A percentile compares a stretch with the other conserved stretches of the same genome.
phyloP scores from a whole-genome alignment of 345 rosid genomes.

The Pistacia integerrima region DNA sequence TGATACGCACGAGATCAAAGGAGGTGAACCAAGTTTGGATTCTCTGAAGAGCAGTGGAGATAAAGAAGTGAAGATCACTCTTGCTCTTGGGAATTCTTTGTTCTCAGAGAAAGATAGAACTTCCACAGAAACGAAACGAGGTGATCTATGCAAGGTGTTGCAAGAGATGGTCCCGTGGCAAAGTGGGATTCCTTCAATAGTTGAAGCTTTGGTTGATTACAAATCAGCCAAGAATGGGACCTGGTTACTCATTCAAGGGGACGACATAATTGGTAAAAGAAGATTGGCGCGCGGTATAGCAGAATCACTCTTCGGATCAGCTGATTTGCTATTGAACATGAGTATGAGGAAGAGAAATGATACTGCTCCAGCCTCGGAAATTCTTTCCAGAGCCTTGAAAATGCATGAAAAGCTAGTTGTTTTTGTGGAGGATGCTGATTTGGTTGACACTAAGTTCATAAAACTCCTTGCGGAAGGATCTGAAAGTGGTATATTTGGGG shows the following conservation, averaged over 20 bases:
- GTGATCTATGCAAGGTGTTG: constrained; percentile 39
- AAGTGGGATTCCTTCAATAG: constrained; percentile 55
- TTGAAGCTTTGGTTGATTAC: constrained; percentile 42
- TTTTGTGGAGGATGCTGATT: constrained; percentile 64
- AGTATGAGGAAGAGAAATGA: constrained; percentile 41
- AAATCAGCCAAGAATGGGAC: constrained; percentile 36
- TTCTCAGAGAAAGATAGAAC: constrained; percentile 35
- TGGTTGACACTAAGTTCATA: constrained; percentile 52
- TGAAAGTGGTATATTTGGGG: constrained; percentile 38
- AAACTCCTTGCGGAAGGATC: constrained; percentile 52
- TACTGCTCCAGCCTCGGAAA: constrained; percentile 34
- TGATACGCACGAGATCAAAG: constrained; percentile 30
- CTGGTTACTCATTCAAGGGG: constrained; percentile 72
- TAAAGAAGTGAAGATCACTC: constrained; percentile 70
- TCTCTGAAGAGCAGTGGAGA: constrained; percentile 57
- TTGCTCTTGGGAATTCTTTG: constrained; percentile 67
- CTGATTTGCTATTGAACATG: constrained; percentile 48
- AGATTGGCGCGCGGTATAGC: constrained; percentile 70
- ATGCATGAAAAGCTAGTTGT: constrained; percentile 43
- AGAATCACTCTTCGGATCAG: constrained; percentile 53
- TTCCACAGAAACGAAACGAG: background rate
- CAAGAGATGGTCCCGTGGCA: constrained; percentile 81
- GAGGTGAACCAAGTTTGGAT: constrained; percentile 57
- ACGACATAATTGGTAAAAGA: constrained; percentile 69
- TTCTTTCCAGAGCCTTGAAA: constrained; percentile 33